Conservation (phyloP, 2,329 filamentous ascomycete species). For the Arthrobotrys conoides region DNA sequence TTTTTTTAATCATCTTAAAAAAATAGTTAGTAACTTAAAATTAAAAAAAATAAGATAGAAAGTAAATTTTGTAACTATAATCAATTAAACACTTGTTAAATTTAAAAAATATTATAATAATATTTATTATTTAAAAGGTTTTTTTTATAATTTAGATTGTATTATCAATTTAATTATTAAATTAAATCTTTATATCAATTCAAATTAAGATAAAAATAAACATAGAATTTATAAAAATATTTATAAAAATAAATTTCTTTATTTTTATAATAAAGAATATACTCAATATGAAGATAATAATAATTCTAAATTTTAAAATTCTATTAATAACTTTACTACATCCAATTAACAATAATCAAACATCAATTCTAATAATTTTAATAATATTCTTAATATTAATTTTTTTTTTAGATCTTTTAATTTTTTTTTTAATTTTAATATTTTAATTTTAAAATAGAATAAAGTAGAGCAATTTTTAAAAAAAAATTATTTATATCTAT, state of each 20-base stretch:
- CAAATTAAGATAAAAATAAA: background rate
- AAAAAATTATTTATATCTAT: background rate
- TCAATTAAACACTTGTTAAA: background rate
- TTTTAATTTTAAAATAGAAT: background rate
- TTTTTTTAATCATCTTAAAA: conserved; percentile 5
- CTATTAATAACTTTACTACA: background rate
- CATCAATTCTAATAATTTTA: background rate
- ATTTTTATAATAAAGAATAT: background rate
- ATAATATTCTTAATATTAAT: background rate
- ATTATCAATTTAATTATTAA: background rate
- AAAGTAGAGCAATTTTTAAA: background rate
- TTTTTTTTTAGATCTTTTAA: background rate
- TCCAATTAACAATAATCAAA: no score
- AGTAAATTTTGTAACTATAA: background rate
- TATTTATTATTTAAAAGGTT: background rate
- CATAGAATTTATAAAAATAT: background rate
- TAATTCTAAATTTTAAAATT: background rate
- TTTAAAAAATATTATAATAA: conserved; percentile 9
- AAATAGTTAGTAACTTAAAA: background rate
- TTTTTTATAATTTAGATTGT: conserved; percentile 11
- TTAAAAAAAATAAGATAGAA: background rate
- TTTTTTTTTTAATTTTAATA: background rate
- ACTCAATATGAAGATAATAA: background rate
- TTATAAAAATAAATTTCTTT: conserved; percentile 9
- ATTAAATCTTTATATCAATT: background rate